Conservation (phyloP, 164 flowering plant species). For the Umbilicus rupestris region DNA sequence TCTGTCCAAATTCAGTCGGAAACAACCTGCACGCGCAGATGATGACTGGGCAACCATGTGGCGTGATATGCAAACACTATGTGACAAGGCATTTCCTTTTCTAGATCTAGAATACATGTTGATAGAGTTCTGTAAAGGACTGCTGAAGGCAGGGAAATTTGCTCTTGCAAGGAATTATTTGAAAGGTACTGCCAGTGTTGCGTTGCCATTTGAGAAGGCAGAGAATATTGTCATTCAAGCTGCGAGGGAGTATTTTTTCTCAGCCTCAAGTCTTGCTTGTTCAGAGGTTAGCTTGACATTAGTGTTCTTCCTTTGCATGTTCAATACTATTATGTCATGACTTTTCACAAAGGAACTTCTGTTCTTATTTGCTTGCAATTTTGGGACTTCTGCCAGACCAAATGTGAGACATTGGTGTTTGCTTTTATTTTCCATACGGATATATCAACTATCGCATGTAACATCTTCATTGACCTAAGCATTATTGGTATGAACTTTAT, state of each 20-base stretch:
- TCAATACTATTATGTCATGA: no score
- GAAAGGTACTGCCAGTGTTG: conserved; percentile 64
- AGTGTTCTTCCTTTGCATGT: neutral
- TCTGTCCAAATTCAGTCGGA: conserved; percentile 89
- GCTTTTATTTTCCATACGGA: neutral
- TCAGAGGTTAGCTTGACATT: conserved; percentile 59
- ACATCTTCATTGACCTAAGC: neutral
- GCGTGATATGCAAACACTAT: conserved; percentile 82
- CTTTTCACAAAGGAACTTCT: no score
- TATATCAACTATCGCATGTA: neutral
- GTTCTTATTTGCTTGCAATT: no score
- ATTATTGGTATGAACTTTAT: neutral
- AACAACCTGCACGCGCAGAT: conserved; percentile 74
- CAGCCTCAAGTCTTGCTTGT: conserved; percentile 85
- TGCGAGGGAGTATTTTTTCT: conserved; percentile 86
- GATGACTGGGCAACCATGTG: conserved; percentile 96
- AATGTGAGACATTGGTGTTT: no score
- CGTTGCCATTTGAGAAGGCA: conserved; percentile 71
- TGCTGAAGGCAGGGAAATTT: conserved; percentile 94
- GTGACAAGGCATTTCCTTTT: conserved; percentile 89
- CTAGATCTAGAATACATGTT: conserved; percentile 77
- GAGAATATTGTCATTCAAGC: conserved; percentile 92
- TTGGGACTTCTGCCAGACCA: no score
- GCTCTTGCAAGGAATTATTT: conserved; percentile 90
- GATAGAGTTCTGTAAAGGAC: conserved; percentile 86